phyloP scores from a whole-genome alignment of 768 basidiomycete genomes.

The Termitomyces sp. region DNA sequence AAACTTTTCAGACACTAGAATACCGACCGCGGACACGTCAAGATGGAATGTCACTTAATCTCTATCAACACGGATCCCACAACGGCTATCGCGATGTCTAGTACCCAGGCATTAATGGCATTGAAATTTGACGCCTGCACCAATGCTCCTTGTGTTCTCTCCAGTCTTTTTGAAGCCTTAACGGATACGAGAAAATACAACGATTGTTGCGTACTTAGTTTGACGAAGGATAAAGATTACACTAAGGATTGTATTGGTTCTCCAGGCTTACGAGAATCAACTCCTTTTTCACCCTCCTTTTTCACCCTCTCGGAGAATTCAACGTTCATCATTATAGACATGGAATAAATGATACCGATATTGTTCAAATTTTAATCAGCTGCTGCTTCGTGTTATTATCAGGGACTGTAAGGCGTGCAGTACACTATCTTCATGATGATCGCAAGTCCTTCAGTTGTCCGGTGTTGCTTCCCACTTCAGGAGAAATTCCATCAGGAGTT shows the following conservation, averaged over 20 bases:
- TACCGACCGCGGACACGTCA: not conserved
- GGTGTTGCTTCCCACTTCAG: not conserved
- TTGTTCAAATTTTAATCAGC: not conserved
- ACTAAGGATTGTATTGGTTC: not conserved
- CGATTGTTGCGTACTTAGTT: not conserved
- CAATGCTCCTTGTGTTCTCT: not conserved
- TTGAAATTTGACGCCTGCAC: not conserved
- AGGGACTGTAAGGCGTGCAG: not conserved
- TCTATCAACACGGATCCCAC: no score
- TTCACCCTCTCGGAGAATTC: not conserved
- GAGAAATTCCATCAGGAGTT: not conserved
- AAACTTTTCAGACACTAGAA: not conserved
- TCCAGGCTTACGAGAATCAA: not conserved
- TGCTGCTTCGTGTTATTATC: not conserved
- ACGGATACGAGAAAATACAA: not conserved
- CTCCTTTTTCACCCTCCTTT: no score
- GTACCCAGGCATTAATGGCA: not conserved
- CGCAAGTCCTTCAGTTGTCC: not conserved
- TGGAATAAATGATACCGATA: no score
- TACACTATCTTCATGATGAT: no score
- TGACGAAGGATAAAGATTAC: not conserved
- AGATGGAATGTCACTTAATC: not conserved
- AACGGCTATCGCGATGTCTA: not conserved
- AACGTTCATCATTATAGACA: not conserved
- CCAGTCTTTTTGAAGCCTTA: no score